Conservation (phyloP, 2,329 filamentous ascomycete genomes). For the Aspergillus pseudoglaucus region DNA sequence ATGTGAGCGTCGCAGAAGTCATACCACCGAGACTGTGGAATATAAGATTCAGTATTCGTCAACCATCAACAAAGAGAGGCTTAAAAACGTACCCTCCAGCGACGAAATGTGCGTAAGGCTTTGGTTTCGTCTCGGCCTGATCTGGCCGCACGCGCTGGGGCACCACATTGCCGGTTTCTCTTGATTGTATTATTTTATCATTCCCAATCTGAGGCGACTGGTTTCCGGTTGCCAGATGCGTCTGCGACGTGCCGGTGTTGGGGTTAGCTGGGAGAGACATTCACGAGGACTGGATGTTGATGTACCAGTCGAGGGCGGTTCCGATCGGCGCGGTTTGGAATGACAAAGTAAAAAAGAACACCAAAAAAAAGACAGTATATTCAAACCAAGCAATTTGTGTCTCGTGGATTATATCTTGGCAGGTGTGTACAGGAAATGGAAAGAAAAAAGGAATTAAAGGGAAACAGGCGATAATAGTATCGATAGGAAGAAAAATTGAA, state of each 20-base stretch:
- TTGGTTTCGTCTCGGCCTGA: conserved; percentile 43
- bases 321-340: not conserved
- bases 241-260: conserved; percentile 21
- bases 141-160: conserved; percentile 19
- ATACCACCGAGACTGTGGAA: conserved; percentile 70
- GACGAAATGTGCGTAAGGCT: conserved; percentile 87
- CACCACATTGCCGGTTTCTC: conserved; percentile 33
- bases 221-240: conserved; percentile 14
- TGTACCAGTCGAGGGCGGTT: not conserved
- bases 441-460: not conserved
- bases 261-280: conserved; percentile 19
- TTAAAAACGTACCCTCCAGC: conserved; percentile 67
- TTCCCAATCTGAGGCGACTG: conserved; percentile 7
- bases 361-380: not conserved
- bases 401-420: too few relatives aligned
- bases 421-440: not conserved
- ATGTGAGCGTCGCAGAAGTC: conserved; percentile 86
- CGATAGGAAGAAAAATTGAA: conserved; percentile 3
- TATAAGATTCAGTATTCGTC: conserved; percentile 5
- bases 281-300: conserved; percentile 2
- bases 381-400: not conserved
- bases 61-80: not conserved
- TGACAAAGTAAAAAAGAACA: not conserved
- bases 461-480: not conserved
- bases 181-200: conserved; percentile 22